Base-by-base conservation (phyloP, 331 rosid genomes). In the Malus hybrid region DNA sequence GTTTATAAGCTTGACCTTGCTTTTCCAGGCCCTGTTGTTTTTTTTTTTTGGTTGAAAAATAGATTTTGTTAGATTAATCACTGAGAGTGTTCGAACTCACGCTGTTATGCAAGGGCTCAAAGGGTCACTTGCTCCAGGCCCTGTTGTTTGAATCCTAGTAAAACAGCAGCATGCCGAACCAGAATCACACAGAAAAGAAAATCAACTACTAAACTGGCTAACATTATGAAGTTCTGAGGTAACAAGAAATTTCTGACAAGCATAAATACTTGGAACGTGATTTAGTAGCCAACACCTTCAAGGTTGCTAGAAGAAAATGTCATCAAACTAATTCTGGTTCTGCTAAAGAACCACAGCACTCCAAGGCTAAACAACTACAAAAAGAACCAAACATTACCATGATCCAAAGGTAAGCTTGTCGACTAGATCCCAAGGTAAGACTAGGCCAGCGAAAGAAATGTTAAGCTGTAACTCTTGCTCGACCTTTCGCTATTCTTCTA, bases 401-500 rank as follows among this genome's bases (percentile, higher is more conserved):
- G 65, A 79, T 46, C 22, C 69, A 69, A 54, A 31, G 78, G 28
- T 5, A 73, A 63, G 70, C 36, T 81, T 74, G 76, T 31, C 50
- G 71, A 27, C 54, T 80, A 73, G 76, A 80, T 81, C 69, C 60
- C 22, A 71, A 15, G 64, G 62, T 31, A 67, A n/a, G 70, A 12
- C 56, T 34, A 20, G 3, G 80, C 71, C 62, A 59, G 31, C n/a
- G 67, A 67, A 75, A 75, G 66, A 42, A 27, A 82, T 22, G 68
- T 85, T 92, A 94, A 65, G 97, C 99, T 9, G 99, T 94, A 70
- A 94, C 85, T 85, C 96, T 92, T 57, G 80, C 81, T 39, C 99
- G 85, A 63, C 96, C 97, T 78, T 94, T 92, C 0, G 97, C 97
- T 70, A 94, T 83, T 83, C 99, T 91, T 77, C 95, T 87, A 54